Conservation (phyloP, 345 rosid species). For the Lepidium aucheri region DNA sequence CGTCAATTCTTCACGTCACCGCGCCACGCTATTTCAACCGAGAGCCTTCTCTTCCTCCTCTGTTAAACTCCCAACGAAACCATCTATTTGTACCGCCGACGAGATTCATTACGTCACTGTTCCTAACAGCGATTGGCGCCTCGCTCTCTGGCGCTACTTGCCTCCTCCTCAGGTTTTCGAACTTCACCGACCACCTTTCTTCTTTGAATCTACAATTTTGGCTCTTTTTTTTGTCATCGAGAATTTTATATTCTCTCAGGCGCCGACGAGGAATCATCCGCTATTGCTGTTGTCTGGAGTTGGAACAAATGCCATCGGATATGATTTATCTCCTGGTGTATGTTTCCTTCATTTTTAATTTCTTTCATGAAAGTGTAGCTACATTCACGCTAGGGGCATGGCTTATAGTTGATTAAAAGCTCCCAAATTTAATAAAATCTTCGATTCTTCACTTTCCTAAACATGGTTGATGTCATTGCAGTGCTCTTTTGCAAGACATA, state of each 20-base stretch:
- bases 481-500: slow-evolving; percentile 84
- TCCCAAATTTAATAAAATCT: background rate
- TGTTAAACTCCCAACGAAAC: slow-evolving; percentile 40
- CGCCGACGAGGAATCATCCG: slow-evolving; percentile 76
- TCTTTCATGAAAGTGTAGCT: background rate
- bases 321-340: slow-evolving; percentile 86
- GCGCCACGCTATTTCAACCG: slow-evolving; percentile 8
- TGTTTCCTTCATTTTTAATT: background rate
- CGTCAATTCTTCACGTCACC: slow-evolving; percentile 10
- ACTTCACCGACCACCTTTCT: slow-evolving; percentile 2
- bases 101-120: slow-evolving; percentile 85
- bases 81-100: slow-evolving; percentile 80
- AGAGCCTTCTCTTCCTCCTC: slow-evolving; percentile 30
- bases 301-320: slow-evolving; percentile 93
- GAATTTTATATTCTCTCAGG: slow-evolving; percentile 30
- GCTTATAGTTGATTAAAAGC: background rate
- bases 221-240: background rate
- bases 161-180: slow-evolving; percentile 36
- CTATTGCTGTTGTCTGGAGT: slow-evolving; percentile 85
- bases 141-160: slow-evolving; percentile 91
- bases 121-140: slow-evolving; percentile 66
- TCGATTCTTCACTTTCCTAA: background rate
- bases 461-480: slow-evolving; percentile 27
- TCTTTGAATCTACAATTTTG: background rate
- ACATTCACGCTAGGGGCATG: background rate